Evolutionary conservation across 495 filamentous ascomycete species (phyloP).

Genomic region (Aspergillus campestris): DNA sequence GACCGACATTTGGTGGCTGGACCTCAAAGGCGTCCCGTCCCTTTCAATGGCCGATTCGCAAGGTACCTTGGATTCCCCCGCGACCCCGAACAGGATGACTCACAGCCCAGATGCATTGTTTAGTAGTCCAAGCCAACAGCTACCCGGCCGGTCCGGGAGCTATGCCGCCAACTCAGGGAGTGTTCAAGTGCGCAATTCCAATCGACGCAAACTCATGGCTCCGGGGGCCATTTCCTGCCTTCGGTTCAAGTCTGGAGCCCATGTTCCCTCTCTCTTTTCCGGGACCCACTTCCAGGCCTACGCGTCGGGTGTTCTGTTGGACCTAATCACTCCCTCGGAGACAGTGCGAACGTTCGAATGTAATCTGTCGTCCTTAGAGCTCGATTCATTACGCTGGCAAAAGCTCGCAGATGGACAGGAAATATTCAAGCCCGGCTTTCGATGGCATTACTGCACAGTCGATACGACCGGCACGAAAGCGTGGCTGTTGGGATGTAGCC

Average conservation of each 20-base stretch:
- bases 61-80: constrained; percentile 47
- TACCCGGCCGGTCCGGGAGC: constrained; percentile 51
- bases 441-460: constrained; percentile 96
- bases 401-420: constrained; percentile 88
- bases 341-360: constrained; percentile 79
- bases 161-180: constrained; percentile 88
- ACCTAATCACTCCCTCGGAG: constrained; percentile 86
- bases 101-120: constrained; percentile 36
- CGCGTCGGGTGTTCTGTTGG: constrained; percentile 83
- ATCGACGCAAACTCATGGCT: constrained; percentile 60
- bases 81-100: constrained; percentile 23
- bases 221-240: constrained; percentile 86
- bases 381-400: constrained; percentile 83
- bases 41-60: constrained; percentile 68
- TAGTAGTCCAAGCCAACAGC: constrained; percentile 33
- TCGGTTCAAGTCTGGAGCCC: constrained; percentile 79
- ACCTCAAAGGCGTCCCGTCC: constrained; percentile 79
- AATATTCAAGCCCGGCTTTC: constrained; percentile 76
- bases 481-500: constrained; percentile 88
- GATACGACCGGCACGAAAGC: constrained; percentile 90
- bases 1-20: constrained; percentile 93
- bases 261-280: constrained; percentile 77
- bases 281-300: constrained; percentile 93
- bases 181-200: constrained; percentile 69
- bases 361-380: constrained; percentile 77